Percentiles rank a stretch among this genome's conserved stretches.
These are phyloP conservation scores for Malassezia cuniculi DNA, from an alignment of 1,284 basidiomycete genomes.

Conservation along the genomic window DNA sequence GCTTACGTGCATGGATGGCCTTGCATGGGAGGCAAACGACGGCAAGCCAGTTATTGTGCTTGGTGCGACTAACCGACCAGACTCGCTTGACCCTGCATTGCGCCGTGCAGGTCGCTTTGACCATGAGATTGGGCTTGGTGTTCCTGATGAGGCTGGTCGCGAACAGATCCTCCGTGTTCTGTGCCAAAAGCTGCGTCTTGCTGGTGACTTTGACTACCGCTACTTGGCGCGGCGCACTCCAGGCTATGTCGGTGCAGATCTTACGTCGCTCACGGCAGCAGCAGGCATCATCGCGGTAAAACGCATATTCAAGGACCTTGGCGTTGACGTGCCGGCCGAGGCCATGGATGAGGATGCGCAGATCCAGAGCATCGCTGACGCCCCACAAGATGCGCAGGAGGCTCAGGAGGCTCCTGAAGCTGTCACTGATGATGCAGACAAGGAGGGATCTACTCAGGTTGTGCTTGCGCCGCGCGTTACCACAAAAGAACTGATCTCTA, in stretches of 20 bases:
- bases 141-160: conserved; percentile 63
- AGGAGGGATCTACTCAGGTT: neutral
- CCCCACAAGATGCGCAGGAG: neutral
- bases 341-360: neutral
- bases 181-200: conserved; percentile 22
- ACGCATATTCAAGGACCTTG: conserved; percentile 74
- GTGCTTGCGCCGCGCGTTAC: conserved; percentile 49
- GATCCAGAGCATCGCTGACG: neutral
- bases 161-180: conserved; percentile 54
- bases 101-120: conserved; percentile 88
- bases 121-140: conserved; percentile 92
- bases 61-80: conserved; percentile 88
- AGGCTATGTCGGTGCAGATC: conserved; percentile 90
- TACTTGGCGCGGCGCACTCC: conserved; percentile 82
- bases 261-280: conserved; percentile 76
- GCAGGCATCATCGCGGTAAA: conserved; percentile 93
- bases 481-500: no score
- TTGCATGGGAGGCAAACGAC: conserved; percentile 67
- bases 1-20: conserved; percentile 89
- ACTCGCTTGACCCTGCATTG: conserved; percentile 81
- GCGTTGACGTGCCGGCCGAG: conserved; percentile 27
- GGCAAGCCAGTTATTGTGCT: conserved; percentile 70
- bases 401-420: neutral
- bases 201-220: conserved; percentile 71
- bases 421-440: conserved; percentile 9